phyloP scores from a whole-genome alignment of 257 asterid genomes.

The Catharanthus roseus region DNA sequence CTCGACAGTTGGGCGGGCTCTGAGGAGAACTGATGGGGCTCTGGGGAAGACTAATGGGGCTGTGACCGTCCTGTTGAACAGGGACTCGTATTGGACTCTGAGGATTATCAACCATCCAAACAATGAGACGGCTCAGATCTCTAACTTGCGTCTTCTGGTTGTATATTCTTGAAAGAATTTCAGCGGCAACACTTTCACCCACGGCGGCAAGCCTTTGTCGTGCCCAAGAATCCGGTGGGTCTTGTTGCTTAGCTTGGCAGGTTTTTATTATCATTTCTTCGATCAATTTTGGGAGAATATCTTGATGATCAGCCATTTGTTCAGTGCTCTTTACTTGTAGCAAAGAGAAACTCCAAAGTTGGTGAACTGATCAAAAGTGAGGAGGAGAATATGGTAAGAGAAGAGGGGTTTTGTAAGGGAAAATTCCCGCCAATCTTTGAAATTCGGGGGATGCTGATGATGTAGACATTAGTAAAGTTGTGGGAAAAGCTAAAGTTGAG shows the following conservation, averaged over 20 bases:
- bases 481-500: too few species aligned
- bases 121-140: neutral
- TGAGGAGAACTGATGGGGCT: too few species aligned
- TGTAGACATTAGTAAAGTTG: too few species aligned
- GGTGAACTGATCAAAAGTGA: too few species aligned
- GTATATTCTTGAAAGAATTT: conserved; percentile 1
- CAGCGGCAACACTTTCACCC: conserved; percentile 12
- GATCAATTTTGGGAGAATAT: neutral
- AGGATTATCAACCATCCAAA: conserved; percentile 3
- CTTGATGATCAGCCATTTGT: neutral
- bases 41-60: neutral
- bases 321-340: too few species aligned
- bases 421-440: too few species aligned
- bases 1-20: neutral
- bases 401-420: neutral
- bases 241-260: neutral
- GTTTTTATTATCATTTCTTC: neutral
- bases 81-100: neutral
- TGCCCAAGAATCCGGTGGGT: neutral
- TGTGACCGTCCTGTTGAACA: neutral
- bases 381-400: neutral
- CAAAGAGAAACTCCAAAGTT: neutral
- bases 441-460: too few species aligned
- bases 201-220: conserved; percentile 1
- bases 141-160: neutral